Percentiles rank a stretch among this genome's conserved stretches.
phyloP scores from a whole-genome alignment of 1,284 basidiomycete species.

The Cutaneotrichosporon sp. region DNA sequence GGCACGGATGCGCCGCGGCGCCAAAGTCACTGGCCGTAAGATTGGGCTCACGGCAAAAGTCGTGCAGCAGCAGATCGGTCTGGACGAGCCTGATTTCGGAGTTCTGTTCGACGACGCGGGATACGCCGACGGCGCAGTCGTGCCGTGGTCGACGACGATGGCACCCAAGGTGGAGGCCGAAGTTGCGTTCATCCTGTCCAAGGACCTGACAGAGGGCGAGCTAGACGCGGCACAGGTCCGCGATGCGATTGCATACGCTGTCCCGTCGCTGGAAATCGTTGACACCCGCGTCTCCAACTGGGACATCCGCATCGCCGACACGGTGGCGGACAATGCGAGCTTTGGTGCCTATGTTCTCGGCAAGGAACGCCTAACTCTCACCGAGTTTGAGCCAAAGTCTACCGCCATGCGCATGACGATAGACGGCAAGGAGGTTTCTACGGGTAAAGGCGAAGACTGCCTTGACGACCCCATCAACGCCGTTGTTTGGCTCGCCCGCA shows the following conservation, averaged over 20 bases:
- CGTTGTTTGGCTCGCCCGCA: background rate
- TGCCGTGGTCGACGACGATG: background rate
- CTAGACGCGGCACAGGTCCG: background rate
- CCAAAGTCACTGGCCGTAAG: background rate
- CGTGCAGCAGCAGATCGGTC: background rate
- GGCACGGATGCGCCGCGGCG: too few relatives aligned
- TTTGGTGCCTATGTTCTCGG: background rate
- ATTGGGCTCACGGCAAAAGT: background rate
- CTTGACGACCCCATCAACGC: conserved; percentile 2
- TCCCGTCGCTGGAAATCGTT: background rate
- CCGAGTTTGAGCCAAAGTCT: background rate
- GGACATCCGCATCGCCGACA: conserved; percentile 1
- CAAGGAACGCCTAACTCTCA: background rate
- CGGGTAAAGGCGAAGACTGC: background rate
- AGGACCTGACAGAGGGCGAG: background rate
- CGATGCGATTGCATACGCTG: background rate
- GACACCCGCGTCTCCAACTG: background rate
- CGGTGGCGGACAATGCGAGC: background rate
- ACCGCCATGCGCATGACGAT: background rate
- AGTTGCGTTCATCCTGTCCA: background rate
- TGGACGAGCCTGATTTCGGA: background rate
- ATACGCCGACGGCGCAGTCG: background rate
- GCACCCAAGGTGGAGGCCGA: conserved; percentile 1
- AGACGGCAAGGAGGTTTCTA: background rate
- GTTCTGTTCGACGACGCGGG: background rate